phyloP scores from a whole-genome alignment of 768 basidiomycete genomes.

The Amylocystis lapponica region DNA sequence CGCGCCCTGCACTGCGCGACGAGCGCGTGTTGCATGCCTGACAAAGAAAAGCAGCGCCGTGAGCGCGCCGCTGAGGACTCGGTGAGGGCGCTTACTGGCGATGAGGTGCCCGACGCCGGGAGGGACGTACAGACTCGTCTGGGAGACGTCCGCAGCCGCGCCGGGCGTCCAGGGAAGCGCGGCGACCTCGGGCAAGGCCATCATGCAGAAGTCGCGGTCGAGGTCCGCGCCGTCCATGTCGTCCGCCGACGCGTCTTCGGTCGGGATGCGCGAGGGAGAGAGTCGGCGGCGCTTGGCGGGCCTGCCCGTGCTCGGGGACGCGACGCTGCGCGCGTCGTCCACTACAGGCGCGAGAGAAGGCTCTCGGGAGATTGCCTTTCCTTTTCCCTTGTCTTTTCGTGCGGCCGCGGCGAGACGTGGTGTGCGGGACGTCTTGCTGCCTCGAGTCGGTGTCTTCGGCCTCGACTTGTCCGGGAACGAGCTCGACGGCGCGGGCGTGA shows the following conservation, averaged over 20 bases:
- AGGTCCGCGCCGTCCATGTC: neutral
- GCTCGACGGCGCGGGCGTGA: constrained; percentile 6
- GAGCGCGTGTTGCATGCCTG: constrained; percentile 32
- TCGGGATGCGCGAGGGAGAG: neutral
- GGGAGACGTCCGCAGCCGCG: constrained; percentile 5
- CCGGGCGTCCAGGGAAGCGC: constrained; percentile 29
- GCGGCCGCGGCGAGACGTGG: neutral
- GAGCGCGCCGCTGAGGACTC: constrained; percentile 3
- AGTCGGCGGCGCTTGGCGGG: neutral
- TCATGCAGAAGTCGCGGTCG: constrained; percentile 26
- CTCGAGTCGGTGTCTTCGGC: neutral
- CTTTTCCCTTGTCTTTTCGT: constrained; percentile 1
- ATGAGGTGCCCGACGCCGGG: constrained; percentile 30
- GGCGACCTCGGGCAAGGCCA: constrained; percentile 29
- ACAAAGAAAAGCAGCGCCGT: neutral
- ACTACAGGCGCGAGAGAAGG: neutral
- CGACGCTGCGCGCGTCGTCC: neutral
- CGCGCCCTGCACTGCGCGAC: constrained; percentile 27
- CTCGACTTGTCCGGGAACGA: neutral
- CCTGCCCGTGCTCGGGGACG: neutral
- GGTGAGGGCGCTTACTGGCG: constrained; percentile 23
- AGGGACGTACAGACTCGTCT: constrained; percentile 27
- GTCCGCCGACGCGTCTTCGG: neutral
- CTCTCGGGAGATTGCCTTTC: neutral
- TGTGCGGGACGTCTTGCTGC: neutral